A percentile compares a stretch with the other conserved stretches of the same genome.
Conservation (phyloP, 805 yeast genomes). For the Wickerhamiella cacticola region DNA sequence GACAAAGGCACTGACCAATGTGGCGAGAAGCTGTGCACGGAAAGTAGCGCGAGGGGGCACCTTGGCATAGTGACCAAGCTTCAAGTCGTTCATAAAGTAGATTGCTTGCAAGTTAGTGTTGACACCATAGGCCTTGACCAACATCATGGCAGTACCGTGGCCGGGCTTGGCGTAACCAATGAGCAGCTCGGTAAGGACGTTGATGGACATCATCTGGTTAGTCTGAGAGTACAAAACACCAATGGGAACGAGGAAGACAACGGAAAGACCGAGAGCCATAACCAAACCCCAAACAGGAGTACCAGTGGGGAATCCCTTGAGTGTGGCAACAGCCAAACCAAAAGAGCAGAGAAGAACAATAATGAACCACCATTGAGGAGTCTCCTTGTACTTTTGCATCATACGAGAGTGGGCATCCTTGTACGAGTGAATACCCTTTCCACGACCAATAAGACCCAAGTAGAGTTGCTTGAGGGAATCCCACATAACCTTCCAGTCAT, state of each 20-base stretch:
- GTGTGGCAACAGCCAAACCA: conserved; percentile 13
- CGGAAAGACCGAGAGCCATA: conserved; percentile 39
- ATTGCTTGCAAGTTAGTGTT: conserved; percentile 57
- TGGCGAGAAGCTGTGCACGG: conserved; percentile 32
- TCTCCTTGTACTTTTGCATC: conserved; percentile 40
- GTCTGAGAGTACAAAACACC: conserved; percentile 52
- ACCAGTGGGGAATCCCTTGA: conserved; percentile 11
- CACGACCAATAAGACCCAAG: conserved; percentile 11
- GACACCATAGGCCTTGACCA: conserved; percentile 47
- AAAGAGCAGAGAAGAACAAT: conserved; percentile 26
- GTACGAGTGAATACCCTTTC: conserved; percentile 17
- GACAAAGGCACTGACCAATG: conserved; percentile 34
- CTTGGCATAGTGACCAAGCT: conserved; percentile 35
- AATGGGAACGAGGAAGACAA: conserved; percentile 49
- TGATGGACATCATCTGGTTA: conserved; percentile 44
- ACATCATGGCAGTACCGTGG: conserved; percentile 49
- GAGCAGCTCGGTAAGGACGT: conserved; percentile 51
- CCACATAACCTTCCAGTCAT: conserved; percentile 32
- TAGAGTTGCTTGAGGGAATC: conserved; percentile 23
- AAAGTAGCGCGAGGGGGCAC: conserved; percentile 35
- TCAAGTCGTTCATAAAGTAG: conserved; percentile 44
- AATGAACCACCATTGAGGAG: conserved; percentile 43
- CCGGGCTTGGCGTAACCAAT: conserved; percentile 52
- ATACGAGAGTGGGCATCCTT: conserved; percentile 36
- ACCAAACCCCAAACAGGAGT: conserved; percentile 34